Conservation (phyloP, 2,329 filamentous ascomycete genomes). For the Xylariaceae sp. region DNA sequence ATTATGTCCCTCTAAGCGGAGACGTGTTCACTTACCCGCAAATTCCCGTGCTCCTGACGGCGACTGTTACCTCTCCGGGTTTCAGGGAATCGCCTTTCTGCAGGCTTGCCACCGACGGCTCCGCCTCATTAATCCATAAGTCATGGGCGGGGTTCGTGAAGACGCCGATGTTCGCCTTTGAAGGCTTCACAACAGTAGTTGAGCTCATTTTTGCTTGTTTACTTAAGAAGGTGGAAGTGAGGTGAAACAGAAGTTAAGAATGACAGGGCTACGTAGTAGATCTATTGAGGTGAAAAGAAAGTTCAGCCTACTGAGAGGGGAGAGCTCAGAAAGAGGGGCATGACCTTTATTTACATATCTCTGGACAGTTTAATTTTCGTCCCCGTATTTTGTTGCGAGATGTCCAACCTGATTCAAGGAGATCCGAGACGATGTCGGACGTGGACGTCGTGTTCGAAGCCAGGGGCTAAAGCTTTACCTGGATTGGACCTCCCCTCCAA, state of each 20-base stretch:
- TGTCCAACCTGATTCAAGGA: conserved; percentile 17
- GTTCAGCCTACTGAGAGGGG: conserved; percentile 18
- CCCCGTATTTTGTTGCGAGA: conserved; percentile 15
- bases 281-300: conserved; percentile 10
- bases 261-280: background rate
- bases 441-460: conserved; percentile 3
- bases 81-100: conserved; percentile 69
- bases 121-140: conserved; percentile 81
- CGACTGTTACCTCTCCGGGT: conserved; percentile 82
- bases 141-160: conserved; percentile 94
- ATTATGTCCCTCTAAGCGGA: background rate
- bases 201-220: conserved; percentile 31
- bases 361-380: conserved; percentile 7
- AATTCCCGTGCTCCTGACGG: conserved; percentile 92
- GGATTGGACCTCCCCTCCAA: conserved; percentile 12
- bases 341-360: conserved; percentile 21
- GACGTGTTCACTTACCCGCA: conserved; percentile 67
- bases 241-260: background rate
- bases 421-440: conserved; percentile 25
- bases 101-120: conserved; percentile 76
- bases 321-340: conserved; percentile 29
- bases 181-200: conserved; percentile 44
- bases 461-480: conserved; percentile 10
- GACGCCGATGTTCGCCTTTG: conserved; percentile 90
- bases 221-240: background rate